Evolutionary conservation across 225 moss, liverwort and hornwort species (phyloP).

Genomic region (Marchantia paleacea): DNA sequence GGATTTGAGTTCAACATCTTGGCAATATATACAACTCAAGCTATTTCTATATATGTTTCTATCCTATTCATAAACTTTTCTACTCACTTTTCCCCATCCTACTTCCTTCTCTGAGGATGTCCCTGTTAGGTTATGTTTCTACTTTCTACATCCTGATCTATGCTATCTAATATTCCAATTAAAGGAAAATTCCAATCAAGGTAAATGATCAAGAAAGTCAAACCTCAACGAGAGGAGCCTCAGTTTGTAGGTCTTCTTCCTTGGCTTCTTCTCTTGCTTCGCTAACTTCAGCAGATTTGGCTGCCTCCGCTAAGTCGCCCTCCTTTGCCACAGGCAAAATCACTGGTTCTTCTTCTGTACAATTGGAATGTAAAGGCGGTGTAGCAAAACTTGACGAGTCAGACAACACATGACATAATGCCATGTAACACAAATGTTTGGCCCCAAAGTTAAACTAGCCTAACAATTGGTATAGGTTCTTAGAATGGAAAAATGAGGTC

Average conservation of each 20-base stretch:
- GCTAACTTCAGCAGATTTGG: constrained; percentile 46
- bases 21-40: too few species aligned
- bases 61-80: background rate
- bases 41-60: background rate
- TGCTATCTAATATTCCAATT: too few species aligned
- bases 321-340: constrained; percentile 44
- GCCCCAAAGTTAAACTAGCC: background rate
- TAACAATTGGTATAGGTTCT: background rate
- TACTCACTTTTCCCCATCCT: background rate
- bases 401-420: too few species aligned
- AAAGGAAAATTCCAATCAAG: too few species aligned
- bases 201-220: constrained; percentile 18
- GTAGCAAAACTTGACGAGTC: background rate
- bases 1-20: too few species aligned
- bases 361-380: background rate
- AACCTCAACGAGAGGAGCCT: constrained; percentile 34
- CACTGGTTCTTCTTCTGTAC: constrained; percentile 47
- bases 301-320: constrained; percentile 46
- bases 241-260: constrained; percentile 48
- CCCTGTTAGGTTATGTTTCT: background rate
- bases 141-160: too few species aligned
- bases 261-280: constrained; percentile 40
- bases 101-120: background rate
- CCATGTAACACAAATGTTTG: background rate
- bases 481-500: background rate